A percentile compares a stretch with the other conserved stretches of the same genome.
Conservation (phyloP, 176 grass and related monocot species). For the Zoysia japonica region DNA sequence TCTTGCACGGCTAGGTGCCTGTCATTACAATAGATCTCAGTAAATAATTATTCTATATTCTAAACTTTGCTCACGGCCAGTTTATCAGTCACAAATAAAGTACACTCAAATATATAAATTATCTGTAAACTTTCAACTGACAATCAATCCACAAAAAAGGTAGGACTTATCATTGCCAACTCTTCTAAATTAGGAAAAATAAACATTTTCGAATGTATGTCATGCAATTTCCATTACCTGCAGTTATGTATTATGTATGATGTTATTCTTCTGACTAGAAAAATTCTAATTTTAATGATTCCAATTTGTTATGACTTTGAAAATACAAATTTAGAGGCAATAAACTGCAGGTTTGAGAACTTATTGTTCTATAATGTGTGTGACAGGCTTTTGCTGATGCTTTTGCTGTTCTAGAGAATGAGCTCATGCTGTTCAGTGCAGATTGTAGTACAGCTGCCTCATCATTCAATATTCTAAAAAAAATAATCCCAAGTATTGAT, state of each 20-base stretch:
- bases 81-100: not conserved
- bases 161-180: too few relatives aligned
- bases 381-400: slow-evolving; percentile 96
- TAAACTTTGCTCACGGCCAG: not conserved
- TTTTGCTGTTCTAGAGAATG: slow-evolving; percentile 82
- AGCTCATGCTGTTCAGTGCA: slow-evolving; percentile 65
- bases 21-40: not conserved
- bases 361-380: slow-evolving; percentile 17
- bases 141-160: not conserved
- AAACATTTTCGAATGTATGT: not conserved
- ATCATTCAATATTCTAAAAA: slow-evolving; percentile 72
- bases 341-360: slow-evolving; percentile 10
- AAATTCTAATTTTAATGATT: slow-evolving; percentile 13
- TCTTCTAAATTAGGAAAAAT: too few relatives aligned
- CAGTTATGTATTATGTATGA: not conserved
- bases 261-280: not conserved
- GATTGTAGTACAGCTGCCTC: slow-evolving; percentile 52
- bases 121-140: not conserved
- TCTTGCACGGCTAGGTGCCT: not conserved
- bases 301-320: slow-evolving; percentile 19
- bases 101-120: not conserved
- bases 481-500: slow-evolving; percentile 93
- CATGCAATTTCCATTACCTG: not conserved
- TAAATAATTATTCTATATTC: not conserved
- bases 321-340: slow-evolving; percentile 23